Base-by-base conservation (phyloP, 2,329 filamentous ascomycete species). In the Stylonectria norvegica region DNA sequence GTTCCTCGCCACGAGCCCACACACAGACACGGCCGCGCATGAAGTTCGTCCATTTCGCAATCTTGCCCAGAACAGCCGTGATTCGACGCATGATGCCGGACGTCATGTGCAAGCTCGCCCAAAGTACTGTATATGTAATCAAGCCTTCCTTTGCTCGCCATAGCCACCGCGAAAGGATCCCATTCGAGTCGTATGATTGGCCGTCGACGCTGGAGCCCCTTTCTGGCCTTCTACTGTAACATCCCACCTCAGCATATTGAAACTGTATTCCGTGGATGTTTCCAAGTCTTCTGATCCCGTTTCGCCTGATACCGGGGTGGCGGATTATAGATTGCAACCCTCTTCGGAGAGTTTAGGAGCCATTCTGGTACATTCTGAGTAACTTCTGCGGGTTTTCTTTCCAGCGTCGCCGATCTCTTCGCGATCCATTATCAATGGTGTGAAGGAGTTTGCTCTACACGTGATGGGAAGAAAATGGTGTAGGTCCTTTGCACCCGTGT, bases 21-120 rank as follows among this genome's bases (percentile, higher is more conserved):
- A 23, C 18, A 31, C 32, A 12, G 34, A 33, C 29, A 22, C n/a
- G n/a, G n/a, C n/a, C n/a, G n/a, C n/a, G n/a, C n/a, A n/a, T n/a
- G n/a, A n/a, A n/a, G n/a, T 41, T 32, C 16, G 31, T 28, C 32
- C 15, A 38, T 46, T 37, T 48, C 49, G 40, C 46, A 40, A 43
- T 45, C 29, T 29, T 31, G 34, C 29, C 40, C 20, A 41, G 29
- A 38, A 44, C 44, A 36, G 38, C 47, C 38, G 43, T 55, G 52
- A 42, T 52, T 42, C 33, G 47, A 43, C 50, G 28, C 48, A 46
- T 55, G 52, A 54, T 56, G 42, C 33, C 44, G 40, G 36, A 43
- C 22, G 22, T 25, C 22, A 25, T 25, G 22, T 25, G 22, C 22
- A 25, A 25, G 22, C 7, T 12, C 7, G 7, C 12, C 7, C 7